These are phyloP conservation scores for Herpomyces periplanetae DNA, from an alignment of 2,329 filamentous ascomycete genomes.

Conservation along the genomic window DNA sequence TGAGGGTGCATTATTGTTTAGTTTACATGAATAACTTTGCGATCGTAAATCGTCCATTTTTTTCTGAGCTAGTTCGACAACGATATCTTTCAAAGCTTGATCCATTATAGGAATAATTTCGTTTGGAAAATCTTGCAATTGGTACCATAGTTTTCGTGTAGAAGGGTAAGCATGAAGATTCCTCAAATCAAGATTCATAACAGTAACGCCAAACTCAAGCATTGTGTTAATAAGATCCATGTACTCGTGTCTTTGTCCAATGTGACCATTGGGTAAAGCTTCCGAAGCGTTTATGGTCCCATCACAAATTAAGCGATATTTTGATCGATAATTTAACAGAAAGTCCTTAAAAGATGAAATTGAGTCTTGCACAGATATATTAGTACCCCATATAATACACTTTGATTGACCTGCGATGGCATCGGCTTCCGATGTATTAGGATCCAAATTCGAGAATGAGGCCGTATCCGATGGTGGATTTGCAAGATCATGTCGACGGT, in stretches of 20 bases:
- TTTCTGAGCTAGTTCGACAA: constrained; percentile 51
- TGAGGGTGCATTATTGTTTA: constrained; percentile 8
- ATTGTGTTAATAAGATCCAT: constrained; percentile 55
- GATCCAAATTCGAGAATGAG: constrained; percentile 27
- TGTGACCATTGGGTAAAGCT: constrained; percentile 21
- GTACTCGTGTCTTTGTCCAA: constrained; percentile 43
- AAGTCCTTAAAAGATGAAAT: constrained; percentile 69
- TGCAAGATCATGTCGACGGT: constrained; percentile 38
- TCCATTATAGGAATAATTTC: constrained; percentile 94
- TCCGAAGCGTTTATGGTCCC: constrained; percentile 34
- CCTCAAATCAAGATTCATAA: constrained; percentile 50
- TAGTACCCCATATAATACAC: constrained; percentile 81
- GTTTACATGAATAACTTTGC: constrained; percentile 16
- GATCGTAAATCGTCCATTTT: constrained; percentile 28
- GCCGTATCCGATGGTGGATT: constrained; percentile 15
- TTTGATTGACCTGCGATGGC: constrained; percentile 40
- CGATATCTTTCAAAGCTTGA: constrained; percentile 60
- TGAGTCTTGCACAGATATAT: constrained; percentile 65
- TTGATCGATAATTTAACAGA: constrained; percentile 53
- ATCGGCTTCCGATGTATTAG: constrained; percentile 67
- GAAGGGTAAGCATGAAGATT: constrained; percentile 76
- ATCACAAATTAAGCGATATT: constrained; percentile 70
- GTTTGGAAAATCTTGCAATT: constrained; percentile 66
- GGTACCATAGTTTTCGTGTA: constrained; percentile 75
- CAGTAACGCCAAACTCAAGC: constrained; percentile 43